Conservation (phyloP, 108 stramenopile species). For the Nitzschia palea region DNA sequence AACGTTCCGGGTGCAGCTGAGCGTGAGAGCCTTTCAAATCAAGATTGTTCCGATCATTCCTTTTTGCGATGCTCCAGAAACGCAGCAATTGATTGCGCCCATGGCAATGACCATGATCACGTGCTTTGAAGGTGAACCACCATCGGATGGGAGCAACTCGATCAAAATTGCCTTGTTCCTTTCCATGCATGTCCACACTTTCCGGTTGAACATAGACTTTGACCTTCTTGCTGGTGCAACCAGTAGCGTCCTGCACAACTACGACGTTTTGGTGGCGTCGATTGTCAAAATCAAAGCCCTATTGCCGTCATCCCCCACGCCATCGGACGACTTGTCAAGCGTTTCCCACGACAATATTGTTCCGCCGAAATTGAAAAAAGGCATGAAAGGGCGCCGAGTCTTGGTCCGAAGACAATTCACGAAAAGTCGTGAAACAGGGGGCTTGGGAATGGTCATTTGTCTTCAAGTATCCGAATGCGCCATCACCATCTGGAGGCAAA, state of each 20-base stretch:
- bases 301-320: not conserved
- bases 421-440: slow-evolving; percentile 37
- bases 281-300: slow-evolving; percentile 2
- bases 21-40: slow-evolving; percentile 44
- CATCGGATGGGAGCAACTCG: slow-evolving; percentile 15
- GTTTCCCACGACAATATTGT: not conserved
- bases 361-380: slow-evolving; percentile 8
- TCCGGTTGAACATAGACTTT: slow-evolving; percentile 52
- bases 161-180: slow-evolving; percentile 43
- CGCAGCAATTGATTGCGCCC: slow-evolving; percentile 48
- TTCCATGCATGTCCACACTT: slow-evolving; percentile 49
- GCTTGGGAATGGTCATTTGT: slow-evolving; percentile 27
- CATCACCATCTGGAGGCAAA: slow-evolving; percentile 41
- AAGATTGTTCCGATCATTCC: slow-evolving; percentile 47
- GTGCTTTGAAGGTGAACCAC: slow-evolving; percentile 57
- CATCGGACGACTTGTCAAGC: not conserved
- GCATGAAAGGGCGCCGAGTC: slow-evolving; percentile 25
- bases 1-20: slow-evolving; percentile 62
- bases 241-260: slow-evolving; percentile 53
- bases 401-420: slow-evolving; percentile 29
- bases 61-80: slow-evolving; percentile 29
- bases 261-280: not conserved
- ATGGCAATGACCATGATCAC: slow-evolving; percentile 57
- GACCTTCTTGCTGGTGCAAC: slow-evolving; percentile 49
- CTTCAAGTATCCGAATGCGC: slow-evolving; percentile 24